These are phyloP conservation scores for Hagleromyces aurorensis DNA, from an alignment of 805 yeast species.

Conservation along the genomic window DNA sequence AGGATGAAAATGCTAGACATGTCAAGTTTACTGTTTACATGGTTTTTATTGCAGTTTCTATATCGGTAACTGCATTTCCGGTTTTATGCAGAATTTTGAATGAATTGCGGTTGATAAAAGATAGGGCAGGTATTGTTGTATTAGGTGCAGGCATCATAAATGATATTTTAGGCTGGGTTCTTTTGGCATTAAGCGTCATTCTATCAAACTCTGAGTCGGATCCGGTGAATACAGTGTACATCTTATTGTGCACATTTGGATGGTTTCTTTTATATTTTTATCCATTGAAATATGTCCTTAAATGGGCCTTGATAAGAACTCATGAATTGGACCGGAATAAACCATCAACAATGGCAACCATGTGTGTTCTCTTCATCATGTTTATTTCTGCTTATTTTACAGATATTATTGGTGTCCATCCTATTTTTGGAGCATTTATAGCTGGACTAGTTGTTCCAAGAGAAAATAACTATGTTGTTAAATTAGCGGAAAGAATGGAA, in stretches of 20 bases:
- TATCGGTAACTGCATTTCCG: slow-evolving; percentile 82
- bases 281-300: slow-evolving; percentile 47
- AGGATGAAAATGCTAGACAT: slow-evolving; percentile 23
- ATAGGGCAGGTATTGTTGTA: slow-evolving; percentile 65
- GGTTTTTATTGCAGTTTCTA: slow-evolving; percentile 77
- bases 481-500: slow-evolving; percentile 66
- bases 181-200: slow-evolving; percentile 67
- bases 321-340: slow-evolving; percentile 51
- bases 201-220: slow-evolving; percentile 59
- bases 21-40: slow-evolving; percentile 63
- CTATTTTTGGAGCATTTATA: slow-evolving; percentile 79
- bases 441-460: slow-evolving; percentile 71
- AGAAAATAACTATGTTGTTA: slow-evolving; percentile 63
- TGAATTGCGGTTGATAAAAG: slow-evolving; percentile 61
- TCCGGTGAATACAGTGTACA: slow-evolving; percentile 63
- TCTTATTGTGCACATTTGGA: slow-evolving; percentile 54
- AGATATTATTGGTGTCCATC: slow-evolving; percentile 78
- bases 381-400: slow-evolving; percentile 69
- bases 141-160: slow-evolving; percentile 77
- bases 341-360: slow-evolving; percentile 55
- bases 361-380: slow-evolving; percentile 46
- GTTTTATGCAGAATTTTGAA: slow-evolving; percentile 73
- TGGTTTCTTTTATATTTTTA: slow-evolving; percentile 57
- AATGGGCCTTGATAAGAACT: slow-evolving; percentile 39
- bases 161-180: slow-evolving; percentile 75